These are phyloP conservation scores for Dovyalis caffra DNA, from an alignment of 345 rosid species.

Conservation along the genomic window DNA sequence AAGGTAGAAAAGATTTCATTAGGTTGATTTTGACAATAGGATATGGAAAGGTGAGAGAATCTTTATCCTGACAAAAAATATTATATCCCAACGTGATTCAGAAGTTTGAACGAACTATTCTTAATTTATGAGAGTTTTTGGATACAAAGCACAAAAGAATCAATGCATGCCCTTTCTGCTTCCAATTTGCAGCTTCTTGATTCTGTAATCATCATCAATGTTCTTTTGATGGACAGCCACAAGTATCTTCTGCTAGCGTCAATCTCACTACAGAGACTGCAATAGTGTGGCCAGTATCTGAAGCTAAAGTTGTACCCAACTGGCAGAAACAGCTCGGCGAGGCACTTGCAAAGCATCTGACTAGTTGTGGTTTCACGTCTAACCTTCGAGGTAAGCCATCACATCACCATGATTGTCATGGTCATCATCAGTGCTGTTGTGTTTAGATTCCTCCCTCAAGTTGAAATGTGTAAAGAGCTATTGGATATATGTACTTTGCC, in stretches of 20 bases:
- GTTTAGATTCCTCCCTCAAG: background rate
- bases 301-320: slow-evolving; percentile 67
- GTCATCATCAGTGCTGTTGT: background rate
- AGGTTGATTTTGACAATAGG: no score
- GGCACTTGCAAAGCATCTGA: slow-evolving; percentile 84
- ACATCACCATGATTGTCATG: background rate
- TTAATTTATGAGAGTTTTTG: background rate
- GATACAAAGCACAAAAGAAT: background rate
- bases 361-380: slow-evolving; percentile 79
- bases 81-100: no score
- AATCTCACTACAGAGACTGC: slow-evolving; percentile 95
- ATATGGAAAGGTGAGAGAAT: no score
- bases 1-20: no score
- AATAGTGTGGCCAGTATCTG: slow-evolving; percentile 79
- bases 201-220: background rate
- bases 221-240: slow-evolving; percentile 51
- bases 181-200: background rate
- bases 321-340: slow-evolving; percentile 86
- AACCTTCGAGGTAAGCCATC: slow-evolving; percentile 66
- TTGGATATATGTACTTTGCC: background rate
- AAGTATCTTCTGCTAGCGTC: slow-evolving; percentile 84
- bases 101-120: background rate
- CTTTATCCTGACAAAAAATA: no score
- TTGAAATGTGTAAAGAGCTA: background rate
- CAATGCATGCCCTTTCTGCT: background rate